Percentiles rank a stretch among this genome's conserved stretches.
Evolutionary conservation across 352 stramenopile genomes (phyloP).

Genomic region (Pythium scleroteichum): DNA sequence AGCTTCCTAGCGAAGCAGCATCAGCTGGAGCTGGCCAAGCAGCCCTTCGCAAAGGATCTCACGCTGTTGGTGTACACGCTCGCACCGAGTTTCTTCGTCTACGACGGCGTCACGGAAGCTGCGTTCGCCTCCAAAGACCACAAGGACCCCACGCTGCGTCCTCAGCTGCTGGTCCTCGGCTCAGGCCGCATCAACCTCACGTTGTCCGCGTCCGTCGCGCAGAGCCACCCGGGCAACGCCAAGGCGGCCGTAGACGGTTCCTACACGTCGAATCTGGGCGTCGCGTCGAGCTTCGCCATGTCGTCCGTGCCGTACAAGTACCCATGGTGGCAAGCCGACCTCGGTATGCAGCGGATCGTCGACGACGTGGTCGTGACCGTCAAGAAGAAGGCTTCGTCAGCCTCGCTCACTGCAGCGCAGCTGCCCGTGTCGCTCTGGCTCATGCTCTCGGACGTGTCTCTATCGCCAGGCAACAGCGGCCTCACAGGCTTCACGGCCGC

Average conservation of each 20-base stretch:
- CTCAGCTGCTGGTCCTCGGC: slow-evolving; percentile 44
- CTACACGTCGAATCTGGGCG: slow-evolving; percentile 34
- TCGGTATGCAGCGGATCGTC: slow-evolving; percentile 33
- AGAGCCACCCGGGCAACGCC: slow-evolving; percentile 53
- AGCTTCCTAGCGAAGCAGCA: slow-evolving; percentile 39
- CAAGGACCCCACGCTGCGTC: slow-evolving; percentile 29
- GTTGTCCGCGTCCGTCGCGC: slow-evolving; percentile 28
- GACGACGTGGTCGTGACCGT: slow-evolving; percentile 56
- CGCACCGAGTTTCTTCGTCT: slow-evolving; percentile 43
- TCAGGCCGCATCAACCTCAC: slow-evolving; percentile 62
- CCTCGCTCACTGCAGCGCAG: slow-evolving; percentile 33
- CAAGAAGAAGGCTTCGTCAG: slow-evolving; percentile 40
- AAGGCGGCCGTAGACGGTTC: slow-evolving; percentile 52
- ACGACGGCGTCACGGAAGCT: slow-evolving; percentile 55
- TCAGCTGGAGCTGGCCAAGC: not conserved
- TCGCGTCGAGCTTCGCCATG: slow-evolving; percentile 55
- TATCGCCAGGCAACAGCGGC: slow-evolving; percentile 38
- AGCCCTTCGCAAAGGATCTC: slow-evolving; percentile 23
- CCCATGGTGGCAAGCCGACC: slow-evolving; percentile 66
- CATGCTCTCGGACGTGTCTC: slow-evolving; percentile 41
- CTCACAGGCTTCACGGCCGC: slow-evolving; percentile 34
- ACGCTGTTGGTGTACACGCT: slow-evolving; percentile 60
- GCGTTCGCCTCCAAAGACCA: slow-evolving; percentile 63
- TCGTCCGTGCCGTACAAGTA: slow-evolving; percentile 43
- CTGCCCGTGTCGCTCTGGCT: slow-evolving; percentile 45